A percentile compares a stretch with the other conserved stretches of the same genome.
Evolutionary conservation across 1,284 basidiomycete genomes (phyloP).

Genomic region (Trichosporon ovoides): DNA sequence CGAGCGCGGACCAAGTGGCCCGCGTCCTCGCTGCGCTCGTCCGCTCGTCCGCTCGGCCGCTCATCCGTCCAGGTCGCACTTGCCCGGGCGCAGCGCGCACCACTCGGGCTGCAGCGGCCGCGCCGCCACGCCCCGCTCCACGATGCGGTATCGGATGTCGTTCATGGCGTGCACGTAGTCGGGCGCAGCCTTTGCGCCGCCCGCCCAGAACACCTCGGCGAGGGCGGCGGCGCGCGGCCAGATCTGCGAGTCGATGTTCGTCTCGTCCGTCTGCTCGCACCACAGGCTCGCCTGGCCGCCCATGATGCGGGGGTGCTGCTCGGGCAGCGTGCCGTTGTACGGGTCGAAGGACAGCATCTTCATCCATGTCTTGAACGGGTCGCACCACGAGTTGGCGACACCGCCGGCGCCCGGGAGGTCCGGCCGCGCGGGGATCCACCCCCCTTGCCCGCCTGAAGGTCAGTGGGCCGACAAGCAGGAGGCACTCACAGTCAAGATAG

Average conservation of each 20-base stretch:
- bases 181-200: slow-evolving; percentile 51
- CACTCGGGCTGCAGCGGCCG: slow-evolving; percentile 71
- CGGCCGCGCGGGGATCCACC: slow-evolving; percentile 63
- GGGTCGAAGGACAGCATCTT: slow-evolving; percentile 64
- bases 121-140: slow-evolving; percentile 61
- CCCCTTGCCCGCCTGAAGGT: slow-evolving; percentile 59
- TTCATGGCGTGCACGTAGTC: slow-evolving; percentile 70
- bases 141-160: slow-evolving; percentile 64
- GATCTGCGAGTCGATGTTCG: slow-evolving; percentile 64
- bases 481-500: slow-evolving; percentile 57
- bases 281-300: slow-evolving; percentile 67
- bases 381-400: slow-evolving; percentile 64
- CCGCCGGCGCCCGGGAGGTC: slow-evolving; percentile 60
- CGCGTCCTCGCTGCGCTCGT: neutral
- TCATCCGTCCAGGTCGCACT: slow-evolving; percentile 11
- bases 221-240: slow-evolving; percentile 76
- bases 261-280: slow-evolving; percentile 67
- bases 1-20: too few relatives aligned
- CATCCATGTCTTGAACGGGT: slow-evolving; percentile 72
- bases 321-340: slow-evolving; percentile 54
- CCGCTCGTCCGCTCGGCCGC: neutral
- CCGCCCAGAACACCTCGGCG: slow-evolving; percentile 79
- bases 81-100: slow-evolving; percentile 67
- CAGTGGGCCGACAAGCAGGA: neutral
- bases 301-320: slow-evolving; percentile 56